Base-by-base conservation (phyloP, 2,329 filamentous ascomycete species). In the Aspergillus sclerotialis region DNA sequence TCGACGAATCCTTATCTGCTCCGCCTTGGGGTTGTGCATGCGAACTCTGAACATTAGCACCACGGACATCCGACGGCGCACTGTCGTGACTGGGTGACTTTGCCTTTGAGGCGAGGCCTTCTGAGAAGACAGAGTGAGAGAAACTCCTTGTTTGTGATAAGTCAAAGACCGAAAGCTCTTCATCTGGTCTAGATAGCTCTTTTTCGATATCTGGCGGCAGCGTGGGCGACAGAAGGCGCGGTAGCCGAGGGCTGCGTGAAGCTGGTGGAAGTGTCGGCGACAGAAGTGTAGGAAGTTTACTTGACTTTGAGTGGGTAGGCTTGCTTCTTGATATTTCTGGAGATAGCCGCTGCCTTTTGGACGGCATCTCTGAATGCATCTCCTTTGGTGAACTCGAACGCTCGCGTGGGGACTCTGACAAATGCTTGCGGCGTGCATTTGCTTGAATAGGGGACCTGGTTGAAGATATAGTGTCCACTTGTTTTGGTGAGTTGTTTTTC, bases 141-240 rank as follows among this genome's bases (percentile, higher is more conserved):
- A 39, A 23, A 5, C 33, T 38, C 34, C 45, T 37, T 38, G 45
- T 33, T 34, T 47, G 42, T 19, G 33, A 14, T 36, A 46, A 25
- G 32, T 37, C 38, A 38, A 38, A 17, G 28, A 41, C 30, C 28
- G 47, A 34, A 13, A 59, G 52, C 21, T 55, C 56, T 26, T 64
- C 61, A 17, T 63, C 47, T 23, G 66, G 59, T 37, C 65, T 53
- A 6, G 60, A 64, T 16, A 78, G 52, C 36, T 75, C 69, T 37
- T 67, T 70, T 44, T 73, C 69, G 28, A 79, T 67, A 34, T 69
- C 70, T 2, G 70, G 63, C 5, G 75, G 75, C 4, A 79, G 60
- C 10, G 72, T 75, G 3, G 75, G 74, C 4, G 75, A 78, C n/a
- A 78, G 56, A 23, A 76, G 63, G 7, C 65, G 63, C 8, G 75